phyloP scores from a whole-genome alignment of 768 basidiomycete genomes.

The Auriscalpium vulgare region DNA sequence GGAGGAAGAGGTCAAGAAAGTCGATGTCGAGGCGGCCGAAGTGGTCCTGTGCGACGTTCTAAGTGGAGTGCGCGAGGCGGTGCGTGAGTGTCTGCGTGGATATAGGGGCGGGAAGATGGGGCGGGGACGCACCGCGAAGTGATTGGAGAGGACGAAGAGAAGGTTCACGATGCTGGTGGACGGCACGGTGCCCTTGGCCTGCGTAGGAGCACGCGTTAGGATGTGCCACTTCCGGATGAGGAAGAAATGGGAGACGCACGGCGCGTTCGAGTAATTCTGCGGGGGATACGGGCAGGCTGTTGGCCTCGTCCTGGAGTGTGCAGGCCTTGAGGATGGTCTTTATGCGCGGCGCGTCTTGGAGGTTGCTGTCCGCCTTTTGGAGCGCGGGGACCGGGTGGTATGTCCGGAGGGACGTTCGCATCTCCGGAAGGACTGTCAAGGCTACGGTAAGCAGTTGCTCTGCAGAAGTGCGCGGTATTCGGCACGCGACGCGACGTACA shows the following conservation, averaged over 20 bases:
- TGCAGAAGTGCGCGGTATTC: not conserved
- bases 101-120: not conserved
- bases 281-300: slow-evolving; percentile 42
- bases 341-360: slow-evolving; percentile 74
- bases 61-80: not conserved
- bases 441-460: not conserved
- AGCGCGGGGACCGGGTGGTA: slow-evolving; percentile 74
- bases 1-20: slow-evolving; percentile 38
- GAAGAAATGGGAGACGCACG: slow-evolving; percentile 30
- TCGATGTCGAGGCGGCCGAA: slow-evolving; percentile 26
- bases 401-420: slow-evolving; percentile 68
- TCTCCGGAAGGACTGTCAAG: slow-evolving; percentile 62
- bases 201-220: slow-evolving; percentile 20
- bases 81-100: not conserved
- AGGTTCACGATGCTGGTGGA: slow-evolving; percentile 65
- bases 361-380: slow-evolving; percentile 58
- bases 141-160: slow-evolving; percentile 59
- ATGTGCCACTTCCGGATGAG: slow-evolving; percentile 4
- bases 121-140: slow-evolving; percentile 29
- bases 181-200: slow-evolving; percentile 42
- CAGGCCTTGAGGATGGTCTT: slow-evolving; percentile 67
- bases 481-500: slow-evolving; percentile 32
- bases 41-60: slow-evolving; percentile 30
- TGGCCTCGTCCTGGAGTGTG: slow-evolving; percentile 38
- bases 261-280: slow-evolving; percentile 45